A percentile compares a stretch with the other conserved stretches of the same genome.
Conservation (phyloP, 1,284 basidiomycete species). For the Microbotryum intermedium region DNA sequence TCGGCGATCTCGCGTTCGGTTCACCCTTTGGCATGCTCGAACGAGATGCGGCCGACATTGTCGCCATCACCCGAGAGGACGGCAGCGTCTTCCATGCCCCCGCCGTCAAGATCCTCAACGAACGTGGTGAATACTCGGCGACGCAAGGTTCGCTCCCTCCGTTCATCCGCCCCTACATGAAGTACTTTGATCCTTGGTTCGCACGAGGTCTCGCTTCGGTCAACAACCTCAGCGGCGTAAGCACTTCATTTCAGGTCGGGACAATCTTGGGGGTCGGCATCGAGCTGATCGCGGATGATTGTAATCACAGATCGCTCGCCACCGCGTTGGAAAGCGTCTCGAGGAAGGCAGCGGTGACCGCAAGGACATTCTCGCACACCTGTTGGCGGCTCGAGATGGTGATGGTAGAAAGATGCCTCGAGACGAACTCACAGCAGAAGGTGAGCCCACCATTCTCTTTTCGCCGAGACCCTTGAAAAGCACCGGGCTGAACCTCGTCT, state of each 20-base stretch:
- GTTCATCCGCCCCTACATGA: conserved; percentile 57
- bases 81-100: conserved; percentile 52
- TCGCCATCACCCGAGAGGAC: conserved; percentile 31
- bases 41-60: conserved; percentile 33
- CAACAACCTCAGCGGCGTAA: conserved; percentile 56
- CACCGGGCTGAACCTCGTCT: no score
- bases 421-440: conserved; percentile 77
- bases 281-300: background rate
- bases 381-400: conserved; percentile 67
- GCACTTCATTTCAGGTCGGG: background rate
- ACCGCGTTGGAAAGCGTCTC: conserved; percentile 67
- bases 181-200: conserved; percentile 57
- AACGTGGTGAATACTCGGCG: conserved; percentile 77
- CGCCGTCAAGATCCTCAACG: conserved; percentile 78
- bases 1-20: conserved; percentile 62
- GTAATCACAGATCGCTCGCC: conserved; percentile 53
- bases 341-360: conserved; percentile 51
- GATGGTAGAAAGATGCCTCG: conserved; percentile 67
- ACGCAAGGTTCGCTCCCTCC: conserved; percentile 71
- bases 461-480: background rate
- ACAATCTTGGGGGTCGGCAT: background rate
- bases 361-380: conserved; percentile 67
- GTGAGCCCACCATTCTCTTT: background rate
- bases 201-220: conserved; percentile 59
- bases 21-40: conserved; percentile 82